Evolutionary conservation across 345 rosid species (phyloP).

Genomic region (Dipteronia dyeriana): DNA sequence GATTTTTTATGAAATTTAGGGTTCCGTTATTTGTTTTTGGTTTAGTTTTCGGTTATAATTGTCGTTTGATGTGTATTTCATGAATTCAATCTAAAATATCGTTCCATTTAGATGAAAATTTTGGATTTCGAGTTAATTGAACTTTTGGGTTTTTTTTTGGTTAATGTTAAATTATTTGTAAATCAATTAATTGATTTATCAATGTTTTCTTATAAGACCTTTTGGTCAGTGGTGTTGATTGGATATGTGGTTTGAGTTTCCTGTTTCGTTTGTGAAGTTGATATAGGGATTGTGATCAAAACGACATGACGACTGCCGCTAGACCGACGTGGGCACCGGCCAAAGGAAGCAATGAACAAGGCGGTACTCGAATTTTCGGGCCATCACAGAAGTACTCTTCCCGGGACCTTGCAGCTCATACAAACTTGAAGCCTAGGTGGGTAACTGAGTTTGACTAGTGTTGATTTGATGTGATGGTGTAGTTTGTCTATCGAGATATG

Average conservation of each 20-base stretch:
- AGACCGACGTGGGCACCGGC: conserved; percentile 99
- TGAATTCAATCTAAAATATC: not conserved
- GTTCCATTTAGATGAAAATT: not conserved
- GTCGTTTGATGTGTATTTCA: not conserved
- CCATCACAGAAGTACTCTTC: conserved; percentile 98
- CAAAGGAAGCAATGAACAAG: conserved; percentile 97
- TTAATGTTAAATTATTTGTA: not conserved
- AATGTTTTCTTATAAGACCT: no score
- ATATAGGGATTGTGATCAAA: conserved; percentile 9
- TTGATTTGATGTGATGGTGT: not conserved
- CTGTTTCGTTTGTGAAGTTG: conserved; percentile 5
- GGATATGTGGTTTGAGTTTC: not conserved
- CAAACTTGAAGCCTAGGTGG: conserved; percentile 81
- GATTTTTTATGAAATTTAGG: not conserved
- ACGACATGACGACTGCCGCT: conserved; percentile 91
- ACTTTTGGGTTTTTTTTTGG: not conserved
- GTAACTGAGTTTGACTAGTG: not conserved
- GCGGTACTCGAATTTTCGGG: conserved; percentile 96
- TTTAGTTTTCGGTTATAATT: not conserved
- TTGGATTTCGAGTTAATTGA: not conserved
- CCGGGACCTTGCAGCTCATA: conserved; percentile 91
- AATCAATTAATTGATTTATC: not conserved
- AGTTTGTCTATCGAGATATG: not conserved
- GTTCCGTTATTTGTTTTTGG: not conserved
- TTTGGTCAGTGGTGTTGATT: not conserved